Percentiles rank a stretch among this genome's conserved stretches.
Conservation (phyloP, 139 green algal species). For the Auxenochlorella protothecoides region DNA sequence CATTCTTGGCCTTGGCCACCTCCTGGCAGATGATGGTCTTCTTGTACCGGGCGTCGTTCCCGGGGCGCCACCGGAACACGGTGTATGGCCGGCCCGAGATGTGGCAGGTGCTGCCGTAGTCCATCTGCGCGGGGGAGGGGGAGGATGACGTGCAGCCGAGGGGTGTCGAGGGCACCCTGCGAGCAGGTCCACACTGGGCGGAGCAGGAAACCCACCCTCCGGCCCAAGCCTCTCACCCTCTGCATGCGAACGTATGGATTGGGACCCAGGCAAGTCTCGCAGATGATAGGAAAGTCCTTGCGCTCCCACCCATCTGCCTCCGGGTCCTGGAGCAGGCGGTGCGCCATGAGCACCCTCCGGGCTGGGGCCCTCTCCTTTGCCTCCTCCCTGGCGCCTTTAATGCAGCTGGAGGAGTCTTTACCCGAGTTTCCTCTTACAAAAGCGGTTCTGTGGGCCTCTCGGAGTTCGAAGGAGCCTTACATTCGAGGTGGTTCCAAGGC, state of each 20-base stretch:
- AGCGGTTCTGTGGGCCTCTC: too few species aligned
- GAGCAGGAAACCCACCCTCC: neutral
- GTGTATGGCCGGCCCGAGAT: slow-evolving; percentile 87
- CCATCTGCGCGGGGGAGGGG: slow-evolving; percentile 44
- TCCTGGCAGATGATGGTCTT: slow-evolving; percentile 98
- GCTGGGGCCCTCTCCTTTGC: too few species aligned
- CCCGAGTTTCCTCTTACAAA: too few species aligned
- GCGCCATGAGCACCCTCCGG: slow-evolving; percentile 37
- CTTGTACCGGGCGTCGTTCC: slow-evolving; percentile 85
- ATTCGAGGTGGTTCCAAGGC: too few species aligned
- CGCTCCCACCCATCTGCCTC: slow-evolving; percentile 86
- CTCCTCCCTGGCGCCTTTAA: neutral
- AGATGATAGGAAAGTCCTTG: slow-evolving; percentile 94
- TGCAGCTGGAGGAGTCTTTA: neutral
- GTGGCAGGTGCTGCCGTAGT: slow-evolving; percentile 78
- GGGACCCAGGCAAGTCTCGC: slow-evolving; percentile 90
- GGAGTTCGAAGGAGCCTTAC: too few species aligned
- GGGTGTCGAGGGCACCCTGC: too few species aligned
- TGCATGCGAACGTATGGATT: slow-evolving; percentile 99
- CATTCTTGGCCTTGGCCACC: slow-evolving; percentile 97
- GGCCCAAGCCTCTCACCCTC: slow-evolving; percentile 40
- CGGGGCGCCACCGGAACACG: slow-evolving; percentile 82
- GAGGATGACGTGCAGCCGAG: neutral
- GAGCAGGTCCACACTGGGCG: neutral
- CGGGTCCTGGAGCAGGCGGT: slow-evolving; percentile 62